These are phyloP conservation scores for Talaromyces proteolyticus DNA, from an alignment of 495 filamentous ascomycete species.

Conservation along the genomic window DNA sequence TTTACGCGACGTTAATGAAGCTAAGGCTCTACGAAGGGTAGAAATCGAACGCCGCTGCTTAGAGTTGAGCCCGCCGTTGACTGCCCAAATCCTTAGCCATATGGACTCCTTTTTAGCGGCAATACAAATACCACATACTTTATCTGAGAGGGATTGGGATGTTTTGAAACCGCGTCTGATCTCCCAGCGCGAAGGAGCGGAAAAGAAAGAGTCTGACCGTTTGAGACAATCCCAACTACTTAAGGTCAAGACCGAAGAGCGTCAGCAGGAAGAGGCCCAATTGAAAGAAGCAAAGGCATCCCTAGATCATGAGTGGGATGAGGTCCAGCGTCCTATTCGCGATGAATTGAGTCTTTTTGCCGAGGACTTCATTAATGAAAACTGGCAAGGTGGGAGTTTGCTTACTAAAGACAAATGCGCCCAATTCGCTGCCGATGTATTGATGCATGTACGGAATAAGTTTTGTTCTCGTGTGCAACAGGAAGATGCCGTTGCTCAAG, in stretches of 20 bases:
- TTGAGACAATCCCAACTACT: conserved; percentile 30
- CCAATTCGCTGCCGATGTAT: conserved; percentile 60
- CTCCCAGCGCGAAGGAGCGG: conserved; percentile 53
- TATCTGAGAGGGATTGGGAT: conserved; percentile 61
- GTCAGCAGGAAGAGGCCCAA: conserved; percentile 34
- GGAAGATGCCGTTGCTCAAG: conserved; percentile 35
- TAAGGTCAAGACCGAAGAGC: conserved; percentile 36
- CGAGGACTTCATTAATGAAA: conserved; percentile 55
- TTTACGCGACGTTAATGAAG: conserved; percentile 41
- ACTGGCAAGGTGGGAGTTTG: conserved; percentile 49
- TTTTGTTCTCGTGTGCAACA: conserved; percentile 56
- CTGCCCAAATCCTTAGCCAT: conserved; percentile 49
- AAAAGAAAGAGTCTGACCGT: conserved; percentile 45
- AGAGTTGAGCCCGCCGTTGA: conserved; percentile 55
- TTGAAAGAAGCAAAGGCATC: conserved; percentile 53
- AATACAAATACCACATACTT: conserved; percentile 54
- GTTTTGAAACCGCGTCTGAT: conserved; percentile 58
- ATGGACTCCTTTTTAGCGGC: conserved; percentile 68
- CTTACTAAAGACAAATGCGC: conserved; percentile 54
- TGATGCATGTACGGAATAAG: conserved; percentile 52
- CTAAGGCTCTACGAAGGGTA: conserved; percentile 51
- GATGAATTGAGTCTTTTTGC: conserved; percentile 52
- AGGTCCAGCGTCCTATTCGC: conserved; percentile 56
- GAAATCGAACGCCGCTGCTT: conserved; percentile 66
- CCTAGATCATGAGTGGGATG: conserved; percentile 60